phyloP scores from a whole-genome alignment of 139 green algal species.

The Dunaliella sp. region DNA sequence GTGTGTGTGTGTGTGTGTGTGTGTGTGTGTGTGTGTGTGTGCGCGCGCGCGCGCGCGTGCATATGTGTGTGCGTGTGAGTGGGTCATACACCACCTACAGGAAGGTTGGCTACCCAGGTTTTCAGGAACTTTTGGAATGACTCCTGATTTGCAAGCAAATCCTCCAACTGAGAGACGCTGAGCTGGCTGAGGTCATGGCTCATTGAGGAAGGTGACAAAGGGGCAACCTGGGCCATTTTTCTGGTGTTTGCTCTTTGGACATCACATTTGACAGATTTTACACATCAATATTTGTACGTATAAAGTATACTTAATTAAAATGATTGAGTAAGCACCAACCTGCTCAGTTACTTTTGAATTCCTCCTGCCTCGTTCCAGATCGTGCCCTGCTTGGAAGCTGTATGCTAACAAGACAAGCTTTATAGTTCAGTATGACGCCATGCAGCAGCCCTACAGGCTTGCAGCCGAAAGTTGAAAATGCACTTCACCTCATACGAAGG shows the following conservation, averaged over 20 bases:
- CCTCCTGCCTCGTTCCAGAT: background rate
- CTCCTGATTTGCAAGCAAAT: conserved; percentile 37
- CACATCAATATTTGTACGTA: too few species aligned
- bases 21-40: conserved; percentile 1
- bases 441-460: background rate
- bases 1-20: background rate
- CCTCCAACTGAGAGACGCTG: conserved; percentile 33
- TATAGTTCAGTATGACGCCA: background rate
- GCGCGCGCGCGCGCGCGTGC: background rate
- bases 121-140: conserved; percentile 32
- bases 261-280: too few species aligned
- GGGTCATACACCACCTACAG: conserved; percentile 13
- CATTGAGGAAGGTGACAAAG: too few species aligned
- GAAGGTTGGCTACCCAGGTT: conserved; percentile 17
- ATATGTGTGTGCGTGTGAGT: background rate
- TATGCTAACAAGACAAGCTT: background rate
- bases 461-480: conserved; percentile 3
- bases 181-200: conserved; percentile 30
- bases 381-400: background rate
- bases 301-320: background rate
- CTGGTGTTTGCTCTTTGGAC: too few species aligned
- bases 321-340: background rate
- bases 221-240: too few species aligned
- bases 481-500: background rate
- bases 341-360: background rate